These are phyloP conservation scores for Verticillium alfalfae DNA, from an alignment of 2,329 filamentous ascomycete genomes.

Conservation along the genomic window DNA sequence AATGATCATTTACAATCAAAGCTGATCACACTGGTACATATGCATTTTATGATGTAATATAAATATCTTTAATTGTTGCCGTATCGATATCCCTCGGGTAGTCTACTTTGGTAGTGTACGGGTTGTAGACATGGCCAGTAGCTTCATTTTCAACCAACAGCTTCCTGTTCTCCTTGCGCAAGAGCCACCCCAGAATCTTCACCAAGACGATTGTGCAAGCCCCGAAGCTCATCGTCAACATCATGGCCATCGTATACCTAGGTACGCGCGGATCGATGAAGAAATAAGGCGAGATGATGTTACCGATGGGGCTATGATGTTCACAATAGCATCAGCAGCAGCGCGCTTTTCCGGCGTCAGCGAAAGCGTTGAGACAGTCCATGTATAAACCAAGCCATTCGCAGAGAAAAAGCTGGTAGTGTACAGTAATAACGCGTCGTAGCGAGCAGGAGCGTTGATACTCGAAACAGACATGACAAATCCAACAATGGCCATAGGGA, in stretches of 20 bases:
- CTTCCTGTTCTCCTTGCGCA: neutral
- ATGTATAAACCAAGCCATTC: conserved; percentile 25
- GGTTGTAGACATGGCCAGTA: neutral
- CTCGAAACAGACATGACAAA: conserved; percentile 57
- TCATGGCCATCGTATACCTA: conserved; percentile 20
- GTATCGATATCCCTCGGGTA: neutral
- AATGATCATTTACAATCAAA: neutral
- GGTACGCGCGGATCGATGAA: conserved; percentile 20
- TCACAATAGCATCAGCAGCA: conserved; percentile 24
- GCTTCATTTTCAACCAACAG: neutral
- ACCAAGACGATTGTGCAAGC: neutral
- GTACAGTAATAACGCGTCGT: conserved; percentile 40
- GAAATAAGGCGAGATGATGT: conserved; percentile 31
- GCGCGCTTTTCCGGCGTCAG: conserved; percentile 31
- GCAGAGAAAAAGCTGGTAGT: conserved; percentile 23
- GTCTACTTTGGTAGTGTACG: neutral
- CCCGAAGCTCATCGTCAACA: conserved; percentile 12
- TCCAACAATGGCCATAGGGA: conserved; percentile 46
- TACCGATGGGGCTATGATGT: conserved; percentile 28
- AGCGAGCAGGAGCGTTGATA: conserved; percentile 44
- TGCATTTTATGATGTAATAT: too few relatives aligned
- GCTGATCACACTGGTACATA: neutral
- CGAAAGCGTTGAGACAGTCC: conserved; percentile 23
- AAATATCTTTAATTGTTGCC: too few relatives aligned
- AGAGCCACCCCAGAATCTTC: neutral